Evolutionary conservation across 1,284 basidiomycete species (phyloP).

Genomic region (Sanghuangporus baumii): DNA sequence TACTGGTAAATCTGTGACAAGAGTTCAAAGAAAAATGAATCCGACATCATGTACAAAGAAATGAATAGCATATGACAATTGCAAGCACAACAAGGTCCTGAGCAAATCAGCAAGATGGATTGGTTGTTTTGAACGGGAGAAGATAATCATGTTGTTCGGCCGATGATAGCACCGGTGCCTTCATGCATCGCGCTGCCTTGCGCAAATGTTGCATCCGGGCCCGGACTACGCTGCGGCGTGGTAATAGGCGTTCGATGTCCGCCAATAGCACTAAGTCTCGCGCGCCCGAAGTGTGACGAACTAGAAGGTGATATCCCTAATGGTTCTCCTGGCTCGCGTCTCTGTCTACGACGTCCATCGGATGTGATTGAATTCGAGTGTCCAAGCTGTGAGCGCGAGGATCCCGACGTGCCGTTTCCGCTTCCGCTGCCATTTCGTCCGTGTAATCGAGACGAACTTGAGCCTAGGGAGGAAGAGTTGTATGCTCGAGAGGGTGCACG

Average conservation of each 20-base stretch:
- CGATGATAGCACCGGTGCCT: slow-evolving; percentile 8
- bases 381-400: slow-evolving; percentile 12
- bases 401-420: not conserved
- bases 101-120: not conserved
- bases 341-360: slow-evolving; percentile 12
- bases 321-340: slow-evolving; percentile 17
- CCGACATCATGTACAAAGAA: not conserved
- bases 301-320: slow-evolving; percentile 5
- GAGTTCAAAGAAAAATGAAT: not conserved
- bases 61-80: slow-evolving; percentile 1
- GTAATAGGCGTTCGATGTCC: slow-evolving; percentile 6
- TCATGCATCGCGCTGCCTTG: not conserved
- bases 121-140: not conserved
- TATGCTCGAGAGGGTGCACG: slow-evolving; percentile 14
- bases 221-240: slow-evolving; percentile 8
- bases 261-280: slow-evolving; percentile 15
- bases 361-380: slow-evolving; percentile 17
- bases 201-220: slow-evolving; percentile 3
- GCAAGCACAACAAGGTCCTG: not conserved
- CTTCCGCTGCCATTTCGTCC: not conserved
- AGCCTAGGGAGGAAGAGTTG: slow-evolving; percentile 15
- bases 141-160: slow-evolving; percentile 2
- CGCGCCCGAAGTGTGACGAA: slow-evolving; percentile 8
- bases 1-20: no score
- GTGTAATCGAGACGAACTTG: slow-evolving; percentile 7